Base-by-base conservation (phyloP, 208 protist genomes). In the Leishmania major region DNA sequence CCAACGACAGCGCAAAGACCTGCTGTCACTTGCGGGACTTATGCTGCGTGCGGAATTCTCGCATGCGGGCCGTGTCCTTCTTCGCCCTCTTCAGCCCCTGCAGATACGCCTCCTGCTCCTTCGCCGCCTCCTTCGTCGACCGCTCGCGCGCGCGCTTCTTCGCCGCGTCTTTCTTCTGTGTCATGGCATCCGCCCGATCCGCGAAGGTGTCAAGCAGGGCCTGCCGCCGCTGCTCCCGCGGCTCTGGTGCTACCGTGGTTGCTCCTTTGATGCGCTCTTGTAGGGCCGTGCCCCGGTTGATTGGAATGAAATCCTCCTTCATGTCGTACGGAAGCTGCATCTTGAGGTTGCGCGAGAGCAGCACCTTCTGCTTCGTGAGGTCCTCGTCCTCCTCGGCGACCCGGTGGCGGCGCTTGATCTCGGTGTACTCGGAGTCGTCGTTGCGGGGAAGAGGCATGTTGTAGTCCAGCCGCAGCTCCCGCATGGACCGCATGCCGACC, bases 221-320 rank as follows among this genome's bases (percentile, higher is more conserved):
- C 70, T 89, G 88, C n/a, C 93, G 92, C 11, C 92, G 92, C 90
- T 91, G 93, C 77, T 98, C 95, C 2, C 92, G 89, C 49, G 81
- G 82, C 89, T 98, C 94, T 25, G 93, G 93, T 1, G 89, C 93
- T 19, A 95, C 82, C 1, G 94, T 97, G 7, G 85, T 93, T 59
- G 92, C 94, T 0, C 86, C 94, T 37, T 89, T 84, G 66, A 96
- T 81, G 59, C 94, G 93, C 85, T 97, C 87, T 84, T 91, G 92
- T 76, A 97, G 72, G 49, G 86, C 93, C 0, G 66, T 93, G 49
- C 85, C 89, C 47, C 81, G 77, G 77, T 81, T 85, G 17, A 98
- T 77, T 7, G 93, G 96, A 57, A 97, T 97, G 81, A 93, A 97
- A 85, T 97, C 94, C 82, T 98, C 94, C 87, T 97, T 97, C 93